Percentiles rank a stretch among this genome's conserved stretches.
These are phyloP conservation scores for Solanum hybrid DNA, from an alignment of 305 asterid species.

Conservation along the genomic window DNA sequence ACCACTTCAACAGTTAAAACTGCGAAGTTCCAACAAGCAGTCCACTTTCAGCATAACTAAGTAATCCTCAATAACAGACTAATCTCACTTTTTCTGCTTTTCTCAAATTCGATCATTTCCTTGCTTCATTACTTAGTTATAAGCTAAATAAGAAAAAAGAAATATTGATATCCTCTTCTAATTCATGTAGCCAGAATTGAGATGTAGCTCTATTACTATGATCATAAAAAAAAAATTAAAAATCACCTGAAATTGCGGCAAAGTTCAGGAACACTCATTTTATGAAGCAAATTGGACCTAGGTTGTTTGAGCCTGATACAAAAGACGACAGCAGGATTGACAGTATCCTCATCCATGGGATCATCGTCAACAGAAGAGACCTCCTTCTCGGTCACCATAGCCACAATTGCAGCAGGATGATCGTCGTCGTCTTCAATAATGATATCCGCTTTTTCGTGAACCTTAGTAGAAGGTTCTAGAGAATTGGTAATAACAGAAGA, in stretches of 20 bases:
- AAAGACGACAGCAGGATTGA: conserved; percentile 59
- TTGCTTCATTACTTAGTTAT: neutral
- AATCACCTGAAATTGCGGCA: conserved; percentile 89
- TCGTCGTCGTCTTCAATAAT: conserved; percentile 10
- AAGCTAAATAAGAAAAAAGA: neutral
- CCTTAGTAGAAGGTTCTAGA: conserved; percentile 27
- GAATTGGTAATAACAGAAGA: conserved; percentile 24
- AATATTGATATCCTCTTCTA: neutral
- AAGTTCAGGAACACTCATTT: conserved; percentile 97
- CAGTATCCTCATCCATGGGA: conserved; percentile 53
- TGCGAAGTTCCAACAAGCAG: neutral
- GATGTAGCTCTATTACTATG: neutral
- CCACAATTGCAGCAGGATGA: neutral
- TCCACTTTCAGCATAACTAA: neutral
- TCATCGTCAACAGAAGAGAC: conserved; percentile 36
- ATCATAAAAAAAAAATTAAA: neutral
- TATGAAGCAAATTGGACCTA: conserved; percentile 62
- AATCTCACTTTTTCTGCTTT: neutral
- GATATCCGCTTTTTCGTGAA: conserved; percentile 22
- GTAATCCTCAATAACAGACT: neutral
- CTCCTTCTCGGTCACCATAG: conserved; percentile 17
- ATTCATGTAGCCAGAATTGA: neutral
- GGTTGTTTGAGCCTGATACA: conserved; percentile 80
- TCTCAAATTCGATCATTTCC: neutral
- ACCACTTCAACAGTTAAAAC: neutral